Evolutionary conservation across 257 asterid genomes (phyloP), one percentile per base, ranked within the genome.

Genomic region (Ehretia macrophylla): DNA sequence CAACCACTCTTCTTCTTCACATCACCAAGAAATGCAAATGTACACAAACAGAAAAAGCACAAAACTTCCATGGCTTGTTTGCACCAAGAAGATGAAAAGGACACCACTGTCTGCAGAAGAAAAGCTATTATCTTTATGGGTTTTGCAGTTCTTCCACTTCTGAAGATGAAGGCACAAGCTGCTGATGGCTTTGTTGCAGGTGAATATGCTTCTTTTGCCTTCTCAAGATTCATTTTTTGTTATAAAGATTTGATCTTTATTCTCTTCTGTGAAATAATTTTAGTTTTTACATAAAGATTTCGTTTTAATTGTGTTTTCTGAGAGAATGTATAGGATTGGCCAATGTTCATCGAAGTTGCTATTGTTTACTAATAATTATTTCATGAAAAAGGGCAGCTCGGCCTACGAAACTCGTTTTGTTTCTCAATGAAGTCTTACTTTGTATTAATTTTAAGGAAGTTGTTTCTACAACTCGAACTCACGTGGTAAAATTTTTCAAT

Each of bases 121-220:
- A 89, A 88, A 75, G 58, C 50, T 47, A 61, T 77, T 71, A 55
- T 80, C 45, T 71, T 81, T n/a, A 68, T 79, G 80, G 95, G 95
- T 5, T 68, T 90, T 71, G 78, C 84, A 5, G 75, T 76, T 5
- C 49, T 86, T 65, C 94, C 85, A 12, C 64, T 84, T 65, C 63
- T 81, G 55, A 78, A 61, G 18, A 49, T 65, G 63, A 70, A 78
- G 71, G 82, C 79, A 14, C 68, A 51, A 5, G 79, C 86, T 32
- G 27, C 74, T 55, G 73, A 76, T 51, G 74, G 58, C 53, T 52
- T 56, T 62, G 17, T 62, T 32, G 63, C 78, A 65, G 97, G 95
- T 83, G 13, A 52, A 61, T 52, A 19, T 12, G 39, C 39, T 27
- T 46, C 23, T 62, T 21, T 50, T 17, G 16, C 56, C 14, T 38